These are phyloP conservation scores for Xylaria polymorpha DNA, from an alignment of 2,329 filamentous ascomycete genomes.

Conservation along the genomic window DNA sequence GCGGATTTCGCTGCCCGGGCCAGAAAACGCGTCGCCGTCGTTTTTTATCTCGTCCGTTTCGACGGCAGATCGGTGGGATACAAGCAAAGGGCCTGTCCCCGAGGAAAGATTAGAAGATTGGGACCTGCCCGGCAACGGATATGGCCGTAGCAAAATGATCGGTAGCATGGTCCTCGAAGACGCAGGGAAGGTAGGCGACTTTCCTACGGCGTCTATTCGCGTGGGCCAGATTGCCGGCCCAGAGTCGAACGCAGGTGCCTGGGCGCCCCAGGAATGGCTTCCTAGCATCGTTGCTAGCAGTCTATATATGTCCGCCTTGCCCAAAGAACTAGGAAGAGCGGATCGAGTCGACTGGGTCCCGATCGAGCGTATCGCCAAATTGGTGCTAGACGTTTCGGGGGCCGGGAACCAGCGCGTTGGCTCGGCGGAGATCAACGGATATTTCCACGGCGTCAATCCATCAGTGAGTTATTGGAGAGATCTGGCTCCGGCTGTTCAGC, in stretches of 20 bases:
- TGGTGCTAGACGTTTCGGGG: constrained; percentile 59
- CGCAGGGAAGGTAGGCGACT: constrained; percentile 48
- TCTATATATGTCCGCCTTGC: constrained; percentile 58
- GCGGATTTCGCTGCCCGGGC: constrained; percentile 43
- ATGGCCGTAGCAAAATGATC: constrained; percentile 57
- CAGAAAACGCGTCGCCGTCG: constrained; percentile 32
- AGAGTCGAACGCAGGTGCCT: constrained; percentile 54
- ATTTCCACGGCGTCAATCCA: constrained; percentile 64
- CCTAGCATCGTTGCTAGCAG: constrained; percentile 62
- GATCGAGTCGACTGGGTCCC: constrained; percentile 65
- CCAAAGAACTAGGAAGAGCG: constrained; percentile 57
- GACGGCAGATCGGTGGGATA: constrained; percentile 51
- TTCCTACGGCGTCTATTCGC: constrained; percentile 55
- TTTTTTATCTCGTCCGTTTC: constrained; percentile 58
- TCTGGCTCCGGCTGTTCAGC: constrained; percentile 55
- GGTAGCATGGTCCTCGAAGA: constrained; percentile 56
- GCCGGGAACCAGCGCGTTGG: not conserved
- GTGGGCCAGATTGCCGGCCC: constrained; percentile 61
- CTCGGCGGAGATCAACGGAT: constrained; percentile 42
- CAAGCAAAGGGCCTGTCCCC: constrained; percentile 48
- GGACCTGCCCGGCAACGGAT: constrained; percentile 50
- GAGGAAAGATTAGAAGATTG: constrained; percentile 53
- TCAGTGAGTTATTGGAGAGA: constrained; percentile 53
- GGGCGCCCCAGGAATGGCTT: constrained; percentile 68
- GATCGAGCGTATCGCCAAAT: constrained; percentile 57